Base-by-base conservation (phyloP, 2,329 filamentous ascomycete species). In the Nemania sp. region DNA sequence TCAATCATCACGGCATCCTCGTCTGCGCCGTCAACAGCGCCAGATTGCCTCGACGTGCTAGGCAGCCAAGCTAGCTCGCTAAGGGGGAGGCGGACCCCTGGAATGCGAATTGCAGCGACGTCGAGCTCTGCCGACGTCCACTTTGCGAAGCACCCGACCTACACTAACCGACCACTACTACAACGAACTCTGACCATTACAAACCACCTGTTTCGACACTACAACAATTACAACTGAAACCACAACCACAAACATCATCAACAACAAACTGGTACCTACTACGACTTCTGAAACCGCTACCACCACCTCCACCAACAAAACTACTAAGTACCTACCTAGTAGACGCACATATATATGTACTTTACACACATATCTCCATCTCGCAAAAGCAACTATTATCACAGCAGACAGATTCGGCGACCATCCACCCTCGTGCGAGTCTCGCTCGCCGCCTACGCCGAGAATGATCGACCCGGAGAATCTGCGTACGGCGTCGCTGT, bases 401-500 rank as follows among this genome's bases (percentile, higher is more conserved):
- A 25, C 20, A 11, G 20, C 42, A 45, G 20, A 17, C 17, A 7
- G 25, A n/a, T n/a, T n/a, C 15, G 11, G 12, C 34, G 20, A 40
- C 37, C 17, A 40, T 18, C 15, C 25, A 25, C 7, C 25, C 25
- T 29, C 25, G 25, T 29, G 25, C 25, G 25, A 29, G 25, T 7
- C 25, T 29, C 25, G 25, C 25, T 7, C 3, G 7, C 25, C 3
- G 25, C 3, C 25, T 2, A 34, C 25, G 12, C 20, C 6, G 37
- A 67, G 65, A 18, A 72, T 73, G 70, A 79, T 82, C 67, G 84
- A 87, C 71, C 76, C 79, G 54, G 84, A 87, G 43, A 89, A 87
- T 70, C 78, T 90, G 46, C 82, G 82, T 61, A 87, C 86, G 68
- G 87, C 87, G 13, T 89, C 87, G 74, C 79, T 86, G 74, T 90